These are phyloP conservation scores for Clonostachys rhizophaga DNA, from an alignment of 2,329 filamentous ascomycete genomes.

Conservation along the genomic window DNA sequence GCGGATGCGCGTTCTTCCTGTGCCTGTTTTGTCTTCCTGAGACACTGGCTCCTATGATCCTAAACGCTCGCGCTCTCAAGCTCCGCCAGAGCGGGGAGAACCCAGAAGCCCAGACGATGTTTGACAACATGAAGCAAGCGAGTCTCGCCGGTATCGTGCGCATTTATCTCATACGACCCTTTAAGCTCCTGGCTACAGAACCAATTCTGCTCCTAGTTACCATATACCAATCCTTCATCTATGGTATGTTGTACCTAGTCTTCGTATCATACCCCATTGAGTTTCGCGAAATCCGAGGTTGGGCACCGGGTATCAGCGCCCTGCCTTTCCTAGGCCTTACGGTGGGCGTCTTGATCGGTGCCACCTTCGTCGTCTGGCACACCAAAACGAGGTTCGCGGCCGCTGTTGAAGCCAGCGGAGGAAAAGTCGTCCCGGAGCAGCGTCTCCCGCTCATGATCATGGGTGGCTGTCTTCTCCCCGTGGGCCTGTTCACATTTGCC, in stretches of 20 bases:
- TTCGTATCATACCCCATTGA: conserved; percentile 48
- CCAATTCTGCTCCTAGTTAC: conserved; percentile 56
- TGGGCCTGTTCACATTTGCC: conserved; percentile 55
- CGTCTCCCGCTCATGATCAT: conserved; percentile 51
- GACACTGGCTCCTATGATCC: too few species aligned
- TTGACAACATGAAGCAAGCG: conserved; percentile 8
- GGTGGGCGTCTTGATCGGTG: conserved; percentile 50
- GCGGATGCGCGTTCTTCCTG: too few species aligned
- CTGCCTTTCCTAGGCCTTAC: conserved; percentile 55
- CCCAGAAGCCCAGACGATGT: conserved; percentile 11
- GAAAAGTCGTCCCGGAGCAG: conserved; percentile 46
- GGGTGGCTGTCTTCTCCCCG: conserved; percentile 46
- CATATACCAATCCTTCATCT: conserved; percentile 52
- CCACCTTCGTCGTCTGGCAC: conserved; percentile 39
- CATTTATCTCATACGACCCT: too few species aligned
- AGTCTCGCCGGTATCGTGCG: conserved; percentile 33
- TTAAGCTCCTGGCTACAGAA: conserved; percentile 25
- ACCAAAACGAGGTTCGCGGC: conserved; percentile 39
- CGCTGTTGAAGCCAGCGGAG: conserved; percentile 32
- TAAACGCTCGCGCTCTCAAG: conserved; percentile 39
- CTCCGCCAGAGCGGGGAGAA: conserved; percentile 36
- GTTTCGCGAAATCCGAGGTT: conserved; percentile 45
- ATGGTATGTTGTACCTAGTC: conserved; percentile 41
- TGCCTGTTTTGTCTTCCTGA: too few species aligned
- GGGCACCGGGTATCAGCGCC: conserved; percentile 44